A percentile compares a stretch with the other conserved stretches of the same genome.
These are phyloP conservation scores for Isoetes taiwanensis DNA, from an alignment of 75 land plant species.

Conservation along the genomic window DNA sequence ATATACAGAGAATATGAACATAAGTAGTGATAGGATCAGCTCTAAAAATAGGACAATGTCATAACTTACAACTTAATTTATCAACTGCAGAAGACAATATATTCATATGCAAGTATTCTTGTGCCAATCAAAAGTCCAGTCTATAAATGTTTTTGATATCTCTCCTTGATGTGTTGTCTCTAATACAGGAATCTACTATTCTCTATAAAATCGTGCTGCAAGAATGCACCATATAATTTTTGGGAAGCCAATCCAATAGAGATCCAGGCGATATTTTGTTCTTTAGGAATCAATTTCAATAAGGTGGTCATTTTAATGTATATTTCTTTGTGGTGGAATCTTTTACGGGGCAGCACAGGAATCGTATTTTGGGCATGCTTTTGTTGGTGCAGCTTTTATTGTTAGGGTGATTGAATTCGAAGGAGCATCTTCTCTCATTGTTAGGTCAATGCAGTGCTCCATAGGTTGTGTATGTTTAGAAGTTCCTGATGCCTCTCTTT, in stretches of 20 bases:
- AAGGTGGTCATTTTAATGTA: too few species aligned
- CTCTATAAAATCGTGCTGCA: constrained; percentile 80
- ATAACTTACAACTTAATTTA: too few species aligned
- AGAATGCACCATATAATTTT: constrained; percentile 84
- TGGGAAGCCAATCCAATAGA: constrained; percentile 54
- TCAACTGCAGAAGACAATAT: too few species aligned
- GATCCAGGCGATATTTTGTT: constrained; percentile 15
- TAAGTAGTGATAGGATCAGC: too few species aligned
- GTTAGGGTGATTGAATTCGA: constrained; percentile 67
- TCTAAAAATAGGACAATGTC: too few species aligned
- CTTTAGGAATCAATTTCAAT: too few species aligned
- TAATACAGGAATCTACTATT: constrained; percentile 78
- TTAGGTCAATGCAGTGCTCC: constrained; percentile 50
- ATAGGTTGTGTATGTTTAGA: constrained; percentile 25
- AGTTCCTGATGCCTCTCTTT: neutral
- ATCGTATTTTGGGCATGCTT: constrained; percentile 89
- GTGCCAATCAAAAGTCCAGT: too few species aligned
- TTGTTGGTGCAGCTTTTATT: constrained; percentile 86
- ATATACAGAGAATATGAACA: too few species aligned
- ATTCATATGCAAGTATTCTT: too few species aligned
- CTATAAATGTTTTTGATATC: too few species aligned
- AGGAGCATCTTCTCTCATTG: constrained; percentile 63
- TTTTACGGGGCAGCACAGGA: constrained; percentile 41
- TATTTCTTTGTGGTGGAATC: too few species aligned
- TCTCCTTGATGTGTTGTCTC: too few species aligned